Evolutionary conservation across 495 filamentous ascomycete genomes (phyloP), one percentile per base, ranked within the genome.

Genomic region (Penicillium pulvis): DNA sequence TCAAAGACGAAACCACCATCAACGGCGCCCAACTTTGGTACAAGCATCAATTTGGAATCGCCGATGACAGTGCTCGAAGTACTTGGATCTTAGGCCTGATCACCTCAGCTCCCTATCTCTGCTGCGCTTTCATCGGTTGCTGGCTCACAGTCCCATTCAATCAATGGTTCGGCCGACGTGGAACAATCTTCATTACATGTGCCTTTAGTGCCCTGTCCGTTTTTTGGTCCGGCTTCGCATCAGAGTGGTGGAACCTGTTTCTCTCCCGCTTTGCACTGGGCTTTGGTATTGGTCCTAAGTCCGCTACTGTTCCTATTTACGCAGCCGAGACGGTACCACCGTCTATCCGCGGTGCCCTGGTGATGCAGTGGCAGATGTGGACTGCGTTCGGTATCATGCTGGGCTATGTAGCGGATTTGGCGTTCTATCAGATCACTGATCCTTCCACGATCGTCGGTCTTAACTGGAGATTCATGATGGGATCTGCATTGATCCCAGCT

Each of bases 331-430:
- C 83, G 33, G 80, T 86, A 0, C 90, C 91, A 0, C 81, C 90
- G 0, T 74, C 75, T 24, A 89, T 93, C 47, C 83, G 91, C 41
- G 91, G 91, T 31, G 91, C 90, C 14, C 63, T 90, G 39, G 85
- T 89, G 6, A 89, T 89, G 86, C 84, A 89, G 67, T 93, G 91
- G 90, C 91, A 93, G 70, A 86, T 91, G 83, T 92, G 87, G 87
- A 92, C 89, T 1, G 90, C 90, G 2, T 92, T 92, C 59, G 90
- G 90, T 2, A 91, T 92, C 65, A 88, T 92, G 82, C 56, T 92
- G 16, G 90, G 90, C 14, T 91, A 89, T 65, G 81, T 83, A 2
- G 82, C 86, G 14, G 88, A 89, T 68, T 71, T 95, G 19, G 87
- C 84, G 19, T 91, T 95, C 69, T 89, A 84, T 63, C 64, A 83